Evolutionary conservation across 345 rosid genomes (phyloP).

Genomic region (Murraya koenigii): DNA sequence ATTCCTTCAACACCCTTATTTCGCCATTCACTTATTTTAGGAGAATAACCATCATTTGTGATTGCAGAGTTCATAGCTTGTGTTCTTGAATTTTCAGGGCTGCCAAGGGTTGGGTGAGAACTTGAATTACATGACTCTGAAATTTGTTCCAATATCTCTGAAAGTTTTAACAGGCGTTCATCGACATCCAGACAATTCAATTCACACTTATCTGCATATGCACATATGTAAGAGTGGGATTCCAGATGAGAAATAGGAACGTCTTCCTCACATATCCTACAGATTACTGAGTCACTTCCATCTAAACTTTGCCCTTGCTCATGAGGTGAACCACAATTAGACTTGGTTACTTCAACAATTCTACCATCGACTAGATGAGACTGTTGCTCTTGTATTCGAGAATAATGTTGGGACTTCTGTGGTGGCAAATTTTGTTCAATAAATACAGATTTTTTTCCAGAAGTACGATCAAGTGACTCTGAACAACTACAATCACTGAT

Average conservation of each 20-base stretch:
- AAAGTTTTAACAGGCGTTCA: slow-evolving; percentile 67
- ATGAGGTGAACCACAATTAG: slow-evolving; percentile 27
- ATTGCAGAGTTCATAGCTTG: slow-evolving; percentile 39
- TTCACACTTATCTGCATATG: slow-evolving; percentile 86
- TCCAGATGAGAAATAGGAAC: slow-evolving; percentile 69
- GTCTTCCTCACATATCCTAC: slow-evolving; percentile 78
- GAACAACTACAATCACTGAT: slow-evolving; percentile 12
- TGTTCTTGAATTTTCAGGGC: slow-evolving; percentile 49
- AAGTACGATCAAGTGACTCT: slow-evolving; percentile 32
- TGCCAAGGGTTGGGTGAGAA: slow-evolving; percentile 43
- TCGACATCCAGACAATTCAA: slow-evolving; percentile 64
- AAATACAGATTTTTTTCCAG: slow-evolving; percentile 26
- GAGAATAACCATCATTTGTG: slow-evolving; percentile 60
- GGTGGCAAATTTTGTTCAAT: slow-evolving; percentile 30
- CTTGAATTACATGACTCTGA: slow-evolving; percentile 54
- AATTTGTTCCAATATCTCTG: slow-evolving; percentile 73
- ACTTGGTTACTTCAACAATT: slow-evolving; percentile 14
- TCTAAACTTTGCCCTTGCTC: slow-evolving; percentile 39
- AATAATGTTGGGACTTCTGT: slow-evolving; percentile 29
- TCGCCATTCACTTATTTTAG: slow-evolving; percentile 73
- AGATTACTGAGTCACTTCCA: slow-evolving; percentile 55
- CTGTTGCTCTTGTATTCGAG: slow-evolving; percentile 29
- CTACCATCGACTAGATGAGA: slow-evolving; percentile 28
- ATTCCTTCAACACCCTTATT: slow-evolving; percentile 80
- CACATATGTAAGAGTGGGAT: slow-evolving; percentile 83